Conservation (phyloP, 1,284 basidiomycete species). For the Moesziomyces sp. region DNA sequence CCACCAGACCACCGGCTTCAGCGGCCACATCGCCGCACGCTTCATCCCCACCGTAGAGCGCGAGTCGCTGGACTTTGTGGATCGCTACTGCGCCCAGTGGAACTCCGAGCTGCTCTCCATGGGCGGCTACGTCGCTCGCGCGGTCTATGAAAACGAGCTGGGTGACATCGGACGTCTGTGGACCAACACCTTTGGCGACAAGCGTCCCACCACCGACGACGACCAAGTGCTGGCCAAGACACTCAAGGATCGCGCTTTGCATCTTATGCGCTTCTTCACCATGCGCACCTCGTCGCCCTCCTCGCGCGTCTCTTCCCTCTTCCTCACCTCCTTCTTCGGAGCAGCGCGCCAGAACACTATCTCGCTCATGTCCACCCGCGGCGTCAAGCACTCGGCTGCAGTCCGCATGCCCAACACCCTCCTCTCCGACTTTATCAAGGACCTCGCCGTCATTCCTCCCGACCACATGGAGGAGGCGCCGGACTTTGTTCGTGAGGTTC, state of each 20-base stretch:
- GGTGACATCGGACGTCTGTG: slow-evolving; percentile 68
- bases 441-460: slow-evolving; percentile 80
- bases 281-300: slow-evolving; percentile 82
- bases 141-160: slow-evolving; percentile 88
- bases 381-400: slow-evolving; percentile 77
- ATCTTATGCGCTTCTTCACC: slow-evolving; percentile 75
- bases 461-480: slow-evolving; percentile 76
- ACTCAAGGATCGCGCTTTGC: slow-evolving; percentile 74
- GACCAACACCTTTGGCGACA: slow-evolving; percentile 70
- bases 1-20: slow-evolving; percentile 90
- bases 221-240: slow-evolving; percentile 65
- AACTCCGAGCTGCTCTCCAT: slow-evolving; percentile 63
- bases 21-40: slow-evolving; percentile 87
- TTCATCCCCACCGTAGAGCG: slow-evolving; percentile 98
- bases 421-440: slow-evolving; percentile 81
- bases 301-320: slow-evolving; percentile 79
- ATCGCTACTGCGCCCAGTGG: slow-evolving; percentile 65
- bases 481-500: slow-evolving; percentile 76
- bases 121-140: slow-evolving; percentile 79
- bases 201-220: slow-evolving; percentile 72
- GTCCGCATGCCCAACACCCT: slow-evolving; percentile 82
- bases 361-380: slow-evolving; percentile 82
- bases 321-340: slow-evolving; percentile 85
- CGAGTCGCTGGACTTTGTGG: slow-evolving; percentile 82
- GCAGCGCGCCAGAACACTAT: slow-evolving; percentile 73